Evolutionary conservation across 2,329 filamentous ascomycete genomes (phyloP).

Genomic region (Fusarium nelsonii): DNA sequence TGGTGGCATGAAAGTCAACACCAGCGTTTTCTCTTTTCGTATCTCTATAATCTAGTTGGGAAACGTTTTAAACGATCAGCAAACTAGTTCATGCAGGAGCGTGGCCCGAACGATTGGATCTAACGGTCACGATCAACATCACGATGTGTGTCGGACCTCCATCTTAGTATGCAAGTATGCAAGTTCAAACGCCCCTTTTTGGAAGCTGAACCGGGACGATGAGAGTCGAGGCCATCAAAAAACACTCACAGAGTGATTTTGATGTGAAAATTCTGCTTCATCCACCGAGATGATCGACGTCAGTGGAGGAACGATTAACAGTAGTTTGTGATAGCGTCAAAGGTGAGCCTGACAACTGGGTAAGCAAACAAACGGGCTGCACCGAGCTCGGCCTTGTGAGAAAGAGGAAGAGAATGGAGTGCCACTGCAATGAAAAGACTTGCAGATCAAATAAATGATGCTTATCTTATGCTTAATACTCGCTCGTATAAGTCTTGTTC

Average conservation of each 20-base stretch:
- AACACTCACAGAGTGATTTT: not conserved
- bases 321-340: conserved; percentile 7
- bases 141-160: conserved; percentile 3
- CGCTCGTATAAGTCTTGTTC: not conserved
- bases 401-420: not conserved
- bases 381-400: not conserved
- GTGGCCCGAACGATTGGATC: not conserved
- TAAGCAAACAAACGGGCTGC: not conserved
- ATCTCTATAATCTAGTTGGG: not conserved
- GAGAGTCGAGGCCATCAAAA: not conserved
- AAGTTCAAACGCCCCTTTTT: not conserved
- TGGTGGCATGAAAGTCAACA: conserved; percentile 12
- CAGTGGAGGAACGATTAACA: not conserved
- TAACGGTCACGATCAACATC: conserved; percentile 8
- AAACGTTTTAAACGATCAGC: conserved; percentile 1
- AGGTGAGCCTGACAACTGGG: not conserved
- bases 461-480: conserved; percentile 6
- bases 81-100: not conserved
- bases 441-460: not conserved
- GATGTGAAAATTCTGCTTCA: not conserved
- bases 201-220: not conserved
- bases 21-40: not conserved
- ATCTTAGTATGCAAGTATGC: not conserved
- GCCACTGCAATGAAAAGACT: not conserved
- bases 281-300: conserved; percentile 3